phyloP scores from a whole-genome alignment of 2,329 filamentous ascomycete genomes.

The Blastomyces silverae region DNA sequence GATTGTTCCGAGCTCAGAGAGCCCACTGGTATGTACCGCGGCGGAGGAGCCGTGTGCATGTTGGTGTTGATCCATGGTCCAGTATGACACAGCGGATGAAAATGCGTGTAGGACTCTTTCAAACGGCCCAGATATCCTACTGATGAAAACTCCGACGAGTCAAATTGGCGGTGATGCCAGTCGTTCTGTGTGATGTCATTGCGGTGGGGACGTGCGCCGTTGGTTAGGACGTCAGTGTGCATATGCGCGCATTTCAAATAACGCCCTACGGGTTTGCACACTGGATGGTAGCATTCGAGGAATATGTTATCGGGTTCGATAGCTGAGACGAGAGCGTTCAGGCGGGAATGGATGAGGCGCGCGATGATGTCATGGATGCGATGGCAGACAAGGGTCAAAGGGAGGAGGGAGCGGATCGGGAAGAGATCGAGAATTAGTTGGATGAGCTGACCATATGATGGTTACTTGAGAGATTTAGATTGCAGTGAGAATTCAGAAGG shows the following conservation, averaged over 20 bases:
- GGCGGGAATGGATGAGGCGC: constrained; percentile 58
- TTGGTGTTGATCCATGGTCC: constrained; percentile 10
- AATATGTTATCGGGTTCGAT: constrained; percentile 60
- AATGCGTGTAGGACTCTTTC: constrained; percentile 1
- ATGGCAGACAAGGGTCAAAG: constrained; percentile 53
- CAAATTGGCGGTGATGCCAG: not conserved
- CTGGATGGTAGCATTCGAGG: constrained; percentile 72
- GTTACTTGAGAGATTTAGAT: constrained; percentile 4
- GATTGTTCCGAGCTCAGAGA: not conserved
- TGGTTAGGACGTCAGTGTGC: constrained; percentile 55
- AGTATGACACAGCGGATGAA: not conserved
- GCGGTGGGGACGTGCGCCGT: constrained; percentile 21
- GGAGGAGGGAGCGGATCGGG: constrained; percentile 48
- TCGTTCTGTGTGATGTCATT: not conserved
- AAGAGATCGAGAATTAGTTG: constrained; percentile 7
- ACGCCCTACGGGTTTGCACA: constrained; percentile 60
- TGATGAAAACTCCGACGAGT: not conserved
- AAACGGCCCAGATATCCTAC: not conserved
- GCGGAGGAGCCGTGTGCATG: not conserved
- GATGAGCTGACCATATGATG: constrained; percentile 5
- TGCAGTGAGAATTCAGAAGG: not conserved
- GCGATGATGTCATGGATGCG: constrained; percentile 58
- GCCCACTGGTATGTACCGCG: not conserved
- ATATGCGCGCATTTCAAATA: constrained; percentile 62
- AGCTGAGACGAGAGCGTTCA: constrained; percentile 50